A percentile compares a stretch with the other conserved stretches of the same genome.
Evolutionary conservation across 169 alveolate genomes (phyloP).

Genomic region (Amoebophrya sp.): DNA sequence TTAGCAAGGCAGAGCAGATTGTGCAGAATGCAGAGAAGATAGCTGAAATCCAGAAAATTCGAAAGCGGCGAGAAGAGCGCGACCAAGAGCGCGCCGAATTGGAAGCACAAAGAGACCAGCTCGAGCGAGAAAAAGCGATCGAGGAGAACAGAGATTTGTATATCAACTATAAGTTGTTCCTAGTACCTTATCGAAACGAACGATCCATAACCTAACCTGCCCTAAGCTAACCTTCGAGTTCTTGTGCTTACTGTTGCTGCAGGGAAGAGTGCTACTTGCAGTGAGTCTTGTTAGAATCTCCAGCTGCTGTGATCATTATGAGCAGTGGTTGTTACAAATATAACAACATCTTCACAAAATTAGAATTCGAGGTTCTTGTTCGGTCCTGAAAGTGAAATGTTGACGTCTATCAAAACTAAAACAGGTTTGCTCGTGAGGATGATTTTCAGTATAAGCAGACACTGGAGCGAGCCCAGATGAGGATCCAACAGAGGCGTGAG

Average conservation of each 20-base stretch:
- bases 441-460: background rate
- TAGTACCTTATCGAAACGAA: too few species aligned
- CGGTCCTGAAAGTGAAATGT: too few species aligned
- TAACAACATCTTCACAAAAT: too few species aligned
- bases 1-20: conserved; percentile 34
- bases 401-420: background rate
- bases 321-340: too few species aligned
- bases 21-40: background rate
- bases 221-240: too few species aligned
- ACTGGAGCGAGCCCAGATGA: background rate
- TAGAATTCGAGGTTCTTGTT: too few species aligned
- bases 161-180: too few species aligned
- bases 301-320: too few species aligned
- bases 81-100: conserved; percentile 44
- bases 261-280: too few species aligned
- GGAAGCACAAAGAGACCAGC: conserved; percentile 47
- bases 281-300: too few species aligned
- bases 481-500: background rate
- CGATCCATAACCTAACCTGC: too few species aligned
- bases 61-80: conserved; percentile 49
- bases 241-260: too few species aligned
- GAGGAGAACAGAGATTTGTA: background rate
- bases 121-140: background rate
- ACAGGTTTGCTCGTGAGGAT: background rate
- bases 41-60: conserved; percentile 39